Evolutionary conservation across 2,329 filamentous ascomycete genomes (phyloP), one percentile per base, ranked within the genome.

Genomic region (Pyricularia sp.): DNA sequence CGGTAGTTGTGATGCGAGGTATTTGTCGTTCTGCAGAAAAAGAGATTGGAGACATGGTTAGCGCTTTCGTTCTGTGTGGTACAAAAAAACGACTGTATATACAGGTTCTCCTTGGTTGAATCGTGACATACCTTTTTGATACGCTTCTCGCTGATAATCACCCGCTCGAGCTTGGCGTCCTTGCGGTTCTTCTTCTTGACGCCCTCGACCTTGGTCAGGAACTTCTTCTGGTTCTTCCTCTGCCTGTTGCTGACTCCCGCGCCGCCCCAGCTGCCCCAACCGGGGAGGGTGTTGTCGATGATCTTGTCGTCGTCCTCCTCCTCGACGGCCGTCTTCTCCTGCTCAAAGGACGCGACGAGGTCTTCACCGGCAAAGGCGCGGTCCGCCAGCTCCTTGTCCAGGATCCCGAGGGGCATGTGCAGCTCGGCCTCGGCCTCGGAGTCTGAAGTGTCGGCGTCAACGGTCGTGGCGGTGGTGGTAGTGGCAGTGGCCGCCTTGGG

Each of bases 201-300:
- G 55, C 93, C 94, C 71, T 92, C 86, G 17, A 88, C 80, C 75
- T 88, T 91, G 36, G 83, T 88, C 68, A 92, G 79, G 75, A 89
- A 88, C 23, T 86, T 84, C 69, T 84, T 85, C 74, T 31, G 68
- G 58, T 33, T 31, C 7, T 55, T 36, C 28, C 84, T 82, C 75
- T 90, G 88, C 73, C 85, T 81, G 73, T 88, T 89, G 78, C 88
- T 90, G 71, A 97, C 83, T 23, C 94, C 94, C 20, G 91, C 88
- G 71, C 95, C 95, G 5, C 91, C 86, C 95, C 95, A 97, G 75
- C 85, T 89, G 72, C 95, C 95, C 95, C 95, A 99, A 64, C 95
- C 95, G 0, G 93, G 93, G 6, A 99, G 84, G n/a, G 92, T 91
- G 72, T 90, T 91, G 77, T 94, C 93, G 33, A 93, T 81, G 69